phyloP scores from a whole-genome alignment of 2,329 filamentous ascomycete genomes.

The Diatrype stigma region DNA sequence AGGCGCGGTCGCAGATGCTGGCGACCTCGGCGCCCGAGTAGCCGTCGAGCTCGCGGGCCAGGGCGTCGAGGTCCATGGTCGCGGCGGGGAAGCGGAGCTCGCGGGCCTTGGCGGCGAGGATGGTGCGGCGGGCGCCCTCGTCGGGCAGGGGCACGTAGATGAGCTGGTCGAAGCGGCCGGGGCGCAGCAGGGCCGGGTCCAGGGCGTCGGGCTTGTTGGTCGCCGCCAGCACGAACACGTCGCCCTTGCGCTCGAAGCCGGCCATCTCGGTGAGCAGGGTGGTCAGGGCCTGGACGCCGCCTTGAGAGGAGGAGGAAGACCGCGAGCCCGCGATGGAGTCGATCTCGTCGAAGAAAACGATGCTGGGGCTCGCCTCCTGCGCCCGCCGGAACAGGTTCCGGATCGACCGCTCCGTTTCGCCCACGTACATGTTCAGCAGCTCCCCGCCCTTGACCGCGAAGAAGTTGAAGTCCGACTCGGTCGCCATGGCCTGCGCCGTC shows the following conservation, averaged over 20 bases:
- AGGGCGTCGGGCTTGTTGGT: conserved; percentile 87
- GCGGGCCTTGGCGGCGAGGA: conserved; percentile 64
- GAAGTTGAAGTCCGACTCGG: conserved; percentile 88
- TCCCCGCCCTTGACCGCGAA: conserved; percentile 92
- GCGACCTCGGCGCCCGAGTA: conserved; percentile 82
- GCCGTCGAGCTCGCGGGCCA: conserved; percentile 66
- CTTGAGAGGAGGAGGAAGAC: conserved; percentile 31
- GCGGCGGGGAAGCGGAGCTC: conserved; percentile 52
- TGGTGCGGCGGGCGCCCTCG: conserved; percentile 66
- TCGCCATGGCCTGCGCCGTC: conserved; percentile 85
- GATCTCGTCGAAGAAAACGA: conserved; percentile 97
- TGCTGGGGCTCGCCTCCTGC: conserved; percentile 77
- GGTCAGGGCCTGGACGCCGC: conserved; percentile 77
- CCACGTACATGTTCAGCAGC: conserved; percentile 94
- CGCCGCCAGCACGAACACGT: conserved; percentile 82
- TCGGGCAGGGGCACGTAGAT: conserved; percentile 85
- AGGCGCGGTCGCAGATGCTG: conserved; percentile 45
- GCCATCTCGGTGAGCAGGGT: conserved; percentile 94
- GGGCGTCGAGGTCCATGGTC: conserved; percentile 62
- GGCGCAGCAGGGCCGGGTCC: conserved; percentile 79
- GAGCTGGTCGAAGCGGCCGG: conserved; percentile 78
- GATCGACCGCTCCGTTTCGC: conserved; percentile 83
- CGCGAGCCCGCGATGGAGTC: conserved; percentile 70
- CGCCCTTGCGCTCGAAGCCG: conserved; percentile 79
- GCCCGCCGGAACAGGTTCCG: conserved; percentile 84